Conservation (phyloP, 192 early-diverging fungal genomes). For the Umbelopsis sp. region DNA sequence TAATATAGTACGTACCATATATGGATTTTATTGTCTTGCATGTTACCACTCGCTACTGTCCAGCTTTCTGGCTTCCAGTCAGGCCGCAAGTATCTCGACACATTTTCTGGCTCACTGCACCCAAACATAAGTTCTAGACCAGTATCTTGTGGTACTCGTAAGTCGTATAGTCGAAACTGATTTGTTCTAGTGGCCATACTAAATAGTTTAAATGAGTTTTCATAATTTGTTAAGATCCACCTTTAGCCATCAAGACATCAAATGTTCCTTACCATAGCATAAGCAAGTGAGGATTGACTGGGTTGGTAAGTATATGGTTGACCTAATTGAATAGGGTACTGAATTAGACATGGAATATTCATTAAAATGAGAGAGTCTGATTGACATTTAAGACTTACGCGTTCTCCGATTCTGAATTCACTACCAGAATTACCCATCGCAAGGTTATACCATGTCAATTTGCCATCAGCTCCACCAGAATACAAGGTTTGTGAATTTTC, state of each 20-base stretch:
- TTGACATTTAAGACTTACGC: background rate
- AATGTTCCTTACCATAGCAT: background rate
- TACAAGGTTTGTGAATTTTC: background rate
- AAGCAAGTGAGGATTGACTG: background rate
- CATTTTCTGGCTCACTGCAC: background rate
- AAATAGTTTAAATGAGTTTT: background rate
- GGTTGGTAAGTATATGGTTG: background rate
- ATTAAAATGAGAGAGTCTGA: background rate
- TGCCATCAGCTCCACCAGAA: background rate
- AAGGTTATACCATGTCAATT: background rate
- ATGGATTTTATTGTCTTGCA: background rate
- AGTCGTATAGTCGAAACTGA: background rate
- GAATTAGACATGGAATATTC: background rate
- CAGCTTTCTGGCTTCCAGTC: slow-evolving; percentile 10
- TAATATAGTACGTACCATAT: background rate
- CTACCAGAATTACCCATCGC: background rate
- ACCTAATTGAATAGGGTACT: background rate
- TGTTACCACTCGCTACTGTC: background rate
- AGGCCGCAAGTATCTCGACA: background rate
- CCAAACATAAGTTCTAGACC: background rate
- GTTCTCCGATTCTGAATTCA: background rate
- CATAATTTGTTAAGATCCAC: background rate
- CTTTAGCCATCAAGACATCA: background rate
- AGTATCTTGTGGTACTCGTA: background rate
- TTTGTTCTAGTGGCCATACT: background rate